phyloP scores from a whole-genome alignment of 1,139 yeast species.

The Taiozyma onychis region DNA sequence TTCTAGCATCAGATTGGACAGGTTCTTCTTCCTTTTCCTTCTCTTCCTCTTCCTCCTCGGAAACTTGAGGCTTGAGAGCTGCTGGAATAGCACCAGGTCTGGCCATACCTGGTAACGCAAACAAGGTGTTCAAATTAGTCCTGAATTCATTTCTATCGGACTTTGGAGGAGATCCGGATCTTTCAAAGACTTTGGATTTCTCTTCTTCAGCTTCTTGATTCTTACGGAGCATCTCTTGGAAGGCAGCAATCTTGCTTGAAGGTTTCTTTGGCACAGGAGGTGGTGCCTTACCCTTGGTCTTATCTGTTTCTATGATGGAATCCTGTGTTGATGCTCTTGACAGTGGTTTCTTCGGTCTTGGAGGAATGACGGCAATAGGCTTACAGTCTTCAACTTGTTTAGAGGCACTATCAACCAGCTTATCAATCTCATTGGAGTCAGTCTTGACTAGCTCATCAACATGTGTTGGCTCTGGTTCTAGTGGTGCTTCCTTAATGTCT shows the following conservation, averaged over 20 bases:
- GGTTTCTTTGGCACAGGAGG: slow-evolving; percentile 74
- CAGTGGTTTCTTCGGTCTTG: slow-evolving; percentile 1
- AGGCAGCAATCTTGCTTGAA: slow-evolving; percentile 73
- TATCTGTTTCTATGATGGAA: background rate
- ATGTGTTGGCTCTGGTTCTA: background rate
- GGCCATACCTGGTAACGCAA: slow-evolving; percentile 66
- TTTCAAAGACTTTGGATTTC: slow-evolving; percentile 3
- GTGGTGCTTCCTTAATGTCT: background rate
- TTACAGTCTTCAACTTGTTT: background rate
- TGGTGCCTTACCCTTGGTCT: slow-evolving; percentile 32
- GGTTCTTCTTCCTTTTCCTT: slow-evolving; percentile 1
- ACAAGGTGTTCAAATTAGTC: slow-evolving; percentile 50
- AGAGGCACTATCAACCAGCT: background rate
- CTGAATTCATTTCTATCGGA: slow-evolving; percentile 39
- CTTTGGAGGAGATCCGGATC: slow-evolving; percentile 1
- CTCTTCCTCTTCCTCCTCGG: slow-evolving; percentile 12
- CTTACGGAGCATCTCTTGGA: slow-evolving; percentile 61
- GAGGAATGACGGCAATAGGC: slow-evolving; percentile 2
- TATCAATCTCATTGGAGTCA: background rate
- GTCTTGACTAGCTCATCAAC: background rate
- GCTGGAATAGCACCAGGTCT: slow-evolving; percentile 18
- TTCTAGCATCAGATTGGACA: slow-evolving; percentile 30
- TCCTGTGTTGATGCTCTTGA: background rate
- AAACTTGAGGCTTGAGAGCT: slow-evolving; percentile 5
- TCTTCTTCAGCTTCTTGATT: slow-evolving; percentile 31